Evolutionary conservation across 768 basidiomycete species (phyloP).

Genomic region (Xerocomellus chrysenteron): DNA sequence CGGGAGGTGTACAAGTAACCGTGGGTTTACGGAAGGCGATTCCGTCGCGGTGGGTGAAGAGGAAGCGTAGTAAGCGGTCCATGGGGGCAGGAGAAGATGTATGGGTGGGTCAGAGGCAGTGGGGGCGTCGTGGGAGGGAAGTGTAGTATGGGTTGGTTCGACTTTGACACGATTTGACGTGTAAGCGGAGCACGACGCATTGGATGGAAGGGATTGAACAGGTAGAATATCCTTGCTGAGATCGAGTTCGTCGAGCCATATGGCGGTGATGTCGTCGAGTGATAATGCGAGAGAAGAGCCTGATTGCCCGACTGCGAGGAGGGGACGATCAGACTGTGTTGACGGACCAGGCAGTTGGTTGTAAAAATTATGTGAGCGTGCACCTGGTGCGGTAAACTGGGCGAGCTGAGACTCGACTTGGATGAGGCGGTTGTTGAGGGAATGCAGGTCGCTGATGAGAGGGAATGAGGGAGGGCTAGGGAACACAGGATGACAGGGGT

Average conservation of each 20-base stretch:
- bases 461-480: neutral
- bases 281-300: conserved; percentile 53
- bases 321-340: conserved; percentile 24
- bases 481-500: neutral
- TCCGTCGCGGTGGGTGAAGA: conserved; percentile 25
- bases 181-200: conserved; percentile 16
- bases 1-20: conserved; percentile 42
- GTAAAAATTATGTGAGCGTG: conserved; percentile 22
- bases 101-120: conserved; percentile 21
- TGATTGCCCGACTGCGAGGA: conserved; percentile 38
- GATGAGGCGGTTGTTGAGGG: conserved; percentile 76
- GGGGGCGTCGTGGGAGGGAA: conserved; percentile 23
- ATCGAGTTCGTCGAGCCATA: conserved; percentile 62
- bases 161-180: conserved; percentile 31
- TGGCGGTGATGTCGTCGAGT: conserved; percentile 53
- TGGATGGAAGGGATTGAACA: conserved; percentile 15
- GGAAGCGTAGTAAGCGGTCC: conserved; percentile 20
- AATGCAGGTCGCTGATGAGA: conserved; percentile 65
- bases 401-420: conserved; percentile 63
- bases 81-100: conserved; percentile 21
- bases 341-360: conserved; percentile 15
- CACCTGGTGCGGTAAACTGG: conserved; percentile 40
- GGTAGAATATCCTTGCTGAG: conserved; percentile 29
- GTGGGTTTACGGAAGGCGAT: conserved; percentile 36
- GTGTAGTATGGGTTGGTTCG: conserved; percentile 31